Base-by-base conservation (phyloP, 129 eudicot species). In the Sambucus nigra region DNA sequence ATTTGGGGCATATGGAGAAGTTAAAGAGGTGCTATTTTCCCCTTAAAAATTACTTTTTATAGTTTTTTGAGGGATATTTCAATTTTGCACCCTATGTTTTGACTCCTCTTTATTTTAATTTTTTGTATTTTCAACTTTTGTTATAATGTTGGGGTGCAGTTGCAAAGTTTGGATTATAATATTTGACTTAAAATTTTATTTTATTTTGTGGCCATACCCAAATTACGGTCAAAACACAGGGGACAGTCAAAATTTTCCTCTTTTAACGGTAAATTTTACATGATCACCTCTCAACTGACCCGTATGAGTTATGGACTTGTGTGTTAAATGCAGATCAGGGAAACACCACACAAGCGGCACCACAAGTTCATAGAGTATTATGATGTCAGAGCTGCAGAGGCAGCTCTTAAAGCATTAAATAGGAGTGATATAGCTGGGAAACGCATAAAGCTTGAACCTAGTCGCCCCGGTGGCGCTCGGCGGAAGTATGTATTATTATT, bases 381-480 rank as follows among this genome's bases (percentile, higher is more conserved):
- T 66, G 97, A 89, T 61, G 93, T 89, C 59, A 73, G 97, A 78
- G 97, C 80, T 55, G 88, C 88, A 29, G 97, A 89, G 40, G 82
- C 84, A 61, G 97, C 97, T 41, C 93, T 89, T 31, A 81, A 80
- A 62, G 88, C 92, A 55, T 78, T 89, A 44, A 89, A 89, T 42
- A 79, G 97, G 69, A 68, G 87, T 65, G 97, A 89, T 68, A 89
- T 89, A 72, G 97, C 97, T 56, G 97, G 97, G 15, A 89, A 89
- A 66, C 82, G 95, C 29, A 89, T 89, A 47, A 89, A 89, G 74
- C 93, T 89, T 63, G 97, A 89, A 72, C 97, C 87, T 44, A 89
- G 97, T 61, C 79, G 97, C 62, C 97, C 95, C 53, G 97, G 97
- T 73, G 97, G 97, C 21, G 77, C 93, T 49, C 93, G 97, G 42